A percentile compares a stretch with the other conserved stretches of the same genome.
These are phyloP conservation scores for Gracilaria gracilis DNA, from an alignment of 23 red algal genomes.

Conservation along the genomic window DNA sequence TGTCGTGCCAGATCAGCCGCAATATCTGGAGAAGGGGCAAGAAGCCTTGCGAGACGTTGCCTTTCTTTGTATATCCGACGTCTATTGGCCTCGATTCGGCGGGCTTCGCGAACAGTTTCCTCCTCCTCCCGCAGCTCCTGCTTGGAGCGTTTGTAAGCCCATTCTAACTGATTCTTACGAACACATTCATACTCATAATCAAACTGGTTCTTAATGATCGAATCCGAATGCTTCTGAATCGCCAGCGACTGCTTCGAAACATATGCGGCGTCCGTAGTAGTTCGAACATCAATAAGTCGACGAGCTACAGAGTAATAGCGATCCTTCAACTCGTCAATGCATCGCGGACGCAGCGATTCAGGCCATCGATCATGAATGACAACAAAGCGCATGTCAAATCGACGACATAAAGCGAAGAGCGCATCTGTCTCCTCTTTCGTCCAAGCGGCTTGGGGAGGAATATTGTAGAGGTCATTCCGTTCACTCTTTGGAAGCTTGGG, in stretches of 20 bases:
- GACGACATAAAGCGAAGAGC: slow-evolving; percentile 74
- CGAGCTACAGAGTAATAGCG: slow-evolving; percentile 91
- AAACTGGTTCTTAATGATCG: slow-evolving; percentile 91
- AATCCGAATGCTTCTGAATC: slow-evolving; percentile 81
- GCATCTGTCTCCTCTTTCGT: slow-evolving; percentile 87
- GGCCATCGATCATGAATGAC: slow-evolving; percentile 96
- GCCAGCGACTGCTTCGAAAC: slow-evolving; percentile 39
- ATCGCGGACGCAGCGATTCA: slow-evolving; percentile 33
- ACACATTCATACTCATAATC: slow-evolving; percentile 96
- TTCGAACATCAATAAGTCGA: slow-evolving; percentile 71
- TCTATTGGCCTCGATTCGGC: slow-evolving; percentile 80
- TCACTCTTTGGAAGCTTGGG: slow-evolving; percentile 33
- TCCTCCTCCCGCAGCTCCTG: slow-evolving; percentile 89
- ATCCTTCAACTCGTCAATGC: slow-evolving; percentile 91
- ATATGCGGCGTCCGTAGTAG: neutral
- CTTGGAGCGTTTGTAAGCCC: slow-evolving; percentile 69
- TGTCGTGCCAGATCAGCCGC: slow-evolving; percentile 41
- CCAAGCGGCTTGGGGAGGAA: slow-evolving; percentile 72
- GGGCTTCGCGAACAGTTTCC: slow-evolving; percentile 80
- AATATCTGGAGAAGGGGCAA: slow-evolving; percentile 41
- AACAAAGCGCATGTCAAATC: slow-evolving; percentile 83
- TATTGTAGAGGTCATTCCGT: slow-evolving; percentile 21
- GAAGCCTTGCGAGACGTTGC: slow-evolving; percentile 82
- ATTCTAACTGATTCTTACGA: slow-evolving; percentile 92
- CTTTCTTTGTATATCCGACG: slow-evolving; percentile 81